A percentile compares a stretch with the other conserved stretches of the same genome.
phyloP scores from a whole-genome alignment of 495 filamentous ascomycete genomes.

The Diplogelasinospora grovesii region DNA sequence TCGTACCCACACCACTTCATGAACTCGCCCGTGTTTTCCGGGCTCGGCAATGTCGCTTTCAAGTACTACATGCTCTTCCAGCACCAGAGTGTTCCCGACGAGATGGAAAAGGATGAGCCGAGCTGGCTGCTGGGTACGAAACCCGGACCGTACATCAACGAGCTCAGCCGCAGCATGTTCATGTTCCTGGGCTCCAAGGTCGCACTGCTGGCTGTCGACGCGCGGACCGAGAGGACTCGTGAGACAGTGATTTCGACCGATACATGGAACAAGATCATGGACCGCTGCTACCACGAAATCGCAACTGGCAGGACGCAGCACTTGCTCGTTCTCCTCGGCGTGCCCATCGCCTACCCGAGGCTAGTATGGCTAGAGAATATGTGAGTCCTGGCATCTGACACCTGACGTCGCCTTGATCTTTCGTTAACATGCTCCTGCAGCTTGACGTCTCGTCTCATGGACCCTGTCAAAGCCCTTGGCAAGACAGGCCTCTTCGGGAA shows the following conservation, averaged over 20 bases:
- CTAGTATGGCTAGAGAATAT: slow-evolving; percentile 70
- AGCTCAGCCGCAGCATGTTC: slow-evolving; percentile 79
- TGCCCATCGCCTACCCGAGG: slow-evolving; percentile 90
- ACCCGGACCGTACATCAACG: slow-evolving; percentile 85
- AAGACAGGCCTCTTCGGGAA: slow-evolving; percentile 73
- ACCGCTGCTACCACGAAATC: slow-evolving; percentile 75
- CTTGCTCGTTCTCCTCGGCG: slow-evolving; percentile 74
- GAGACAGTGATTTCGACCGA: slow-evolving; percentile 73
- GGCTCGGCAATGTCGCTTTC: slow-evolving; percentile 83
- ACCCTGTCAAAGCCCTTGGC: slow-evolving; percentile 80
- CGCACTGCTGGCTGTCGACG: slow-evolving; percentile 81
- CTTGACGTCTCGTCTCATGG: slow-evolving; percentile 75
- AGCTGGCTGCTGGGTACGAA: slow-evolving; percentile 79
- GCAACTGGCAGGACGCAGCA: slow-evolving; percentile 79
- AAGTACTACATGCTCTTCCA: slow-evolving; percentile 99
- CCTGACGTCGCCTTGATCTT: not conserved
- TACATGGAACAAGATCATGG: slow-evolving; percentile 78
- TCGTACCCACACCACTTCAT: slow-evolving; percentile 92
- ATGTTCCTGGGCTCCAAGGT: slow-evolving; percentile 73
- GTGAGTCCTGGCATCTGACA: slow-evolving; percentile 36
- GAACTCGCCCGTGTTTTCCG: slow-evolving; percentile 81
- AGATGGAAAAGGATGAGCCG: slow-evolving; percentile 74
- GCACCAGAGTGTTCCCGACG: slow-evolving; percentile 78
- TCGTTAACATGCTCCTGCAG: slow-evolving; percentile 34
- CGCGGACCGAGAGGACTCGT: slow-evolving; percentile 79